A percentile compares a stretch with the other conserved stretches of the same genome.
Conservation (phyloP, 2,329 filamentous ascomycete genomes). For the Pyrenochaeta sp. region DNA sequence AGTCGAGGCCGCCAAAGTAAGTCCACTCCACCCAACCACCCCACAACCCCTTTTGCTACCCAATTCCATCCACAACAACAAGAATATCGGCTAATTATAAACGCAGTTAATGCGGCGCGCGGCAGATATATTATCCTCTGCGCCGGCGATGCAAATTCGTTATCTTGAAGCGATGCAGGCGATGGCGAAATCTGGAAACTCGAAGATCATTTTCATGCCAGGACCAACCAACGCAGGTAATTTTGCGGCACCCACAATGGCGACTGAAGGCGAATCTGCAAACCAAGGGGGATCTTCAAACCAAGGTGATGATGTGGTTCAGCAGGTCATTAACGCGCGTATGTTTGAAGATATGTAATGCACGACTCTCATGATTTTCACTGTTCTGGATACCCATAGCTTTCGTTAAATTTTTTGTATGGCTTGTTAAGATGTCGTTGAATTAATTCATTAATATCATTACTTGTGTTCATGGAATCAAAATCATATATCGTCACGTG, state of each 20-base stretch:
- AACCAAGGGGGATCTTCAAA: conserved; percentile 44
- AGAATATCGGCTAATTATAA: background rate
- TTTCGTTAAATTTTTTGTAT: too few relatives aligned
- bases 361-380: too few relatives aligned
- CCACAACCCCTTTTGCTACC: too few relatives aligned
- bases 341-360: conserved; percentile 85
- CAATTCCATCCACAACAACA: background rate
- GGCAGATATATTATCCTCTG: conserved; percentile 89
- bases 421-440: too few relatives aligned
- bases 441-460: too few relatives aligned
- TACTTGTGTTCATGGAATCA: too few relatives aligned
- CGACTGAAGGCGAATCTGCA: conserved; percentile 62
- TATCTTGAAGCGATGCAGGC: conserved; percentile 99
- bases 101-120: conserved; percentile 73
- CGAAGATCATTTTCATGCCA: conserved; percentile 66
- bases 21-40: background rate
- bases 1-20: conserved; percentile 84
- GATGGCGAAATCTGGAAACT: conserved; percentile 94
- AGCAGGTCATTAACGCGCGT: conserved; percentile 81
- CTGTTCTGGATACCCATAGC: too few relatives aligned
- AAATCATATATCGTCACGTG: too few relatives aligned
- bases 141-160: conserved; percentile 79
- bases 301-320: conserved; percentile 63
- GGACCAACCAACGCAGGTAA: conserved; percentile 60
- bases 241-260: conserved; percentile 61